Conservation (phyloP, 768 basidiomycete genomes). For the Lactarius deliciosus region DNA sequence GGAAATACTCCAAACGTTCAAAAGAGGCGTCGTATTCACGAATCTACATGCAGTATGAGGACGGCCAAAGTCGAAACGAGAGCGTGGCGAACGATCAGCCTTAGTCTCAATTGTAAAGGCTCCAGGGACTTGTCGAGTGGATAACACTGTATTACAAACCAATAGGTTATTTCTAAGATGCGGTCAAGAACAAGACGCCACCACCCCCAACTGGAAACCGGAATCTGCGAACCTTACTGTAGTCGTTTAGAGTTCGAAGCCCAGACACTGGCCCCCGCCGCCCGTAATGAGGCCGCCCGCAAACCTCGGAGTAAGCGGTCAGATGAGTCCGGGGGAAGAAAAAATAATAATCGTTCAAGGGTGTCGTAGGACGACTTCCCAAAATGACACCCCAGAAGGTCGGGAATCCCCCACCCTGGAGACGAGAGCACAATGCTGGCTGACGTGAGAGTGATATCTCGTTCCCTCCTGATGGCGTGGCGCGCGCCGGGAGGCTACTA, state of each 20-base stretch:
- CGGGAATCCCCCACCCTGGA: constrained; percentile 12
- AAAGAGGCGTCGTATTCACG: constrained; percentile 2
- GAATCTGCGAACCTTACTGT: constrained; percentile 2
- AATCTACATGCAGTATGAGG: neutral
- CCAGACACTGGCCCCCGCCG: constrained; percentile 11
- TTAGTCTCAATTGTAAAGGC: neutral
- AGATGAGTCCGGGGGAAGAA: constrained; percentile 16
- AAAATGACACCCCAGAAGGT: constrained; percentile 18
- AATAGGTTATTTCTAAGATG: neutral
- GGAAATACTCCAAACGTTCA: constrained; percentile 6
- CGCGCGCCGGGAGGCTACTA: constrained; percentile 10
- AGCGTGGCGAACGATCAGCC: neutral
- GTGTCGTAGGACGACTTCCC: constrained; percentile 10
- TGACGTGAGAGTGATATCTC: constrained; percentile 3
- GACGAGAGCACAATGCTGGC: constrained; percentile 3
- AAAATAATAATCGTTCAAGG: constrained; percentile 10
- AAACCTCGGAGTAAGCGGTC: constrained; percentile 20
- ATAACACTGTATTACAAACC: neutral
- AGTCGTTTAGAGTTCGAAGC: constrained; percentile 20
- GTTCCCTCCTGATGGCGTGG: constrained; percentile 3
- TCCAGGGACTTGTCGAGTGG: neutral
- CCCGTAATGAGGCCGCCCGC: constrained; percentile 15
- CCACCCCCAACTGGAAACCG: constrained; percentile 5
- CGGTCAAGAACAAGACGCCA: neutral
- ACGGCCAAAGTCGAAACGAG: constrained; percentile 1